Evolutionary conservation across 495 filamentous ascomycete species (phyloP).

Genomic region (Penicillium cataractarum): DNA sequence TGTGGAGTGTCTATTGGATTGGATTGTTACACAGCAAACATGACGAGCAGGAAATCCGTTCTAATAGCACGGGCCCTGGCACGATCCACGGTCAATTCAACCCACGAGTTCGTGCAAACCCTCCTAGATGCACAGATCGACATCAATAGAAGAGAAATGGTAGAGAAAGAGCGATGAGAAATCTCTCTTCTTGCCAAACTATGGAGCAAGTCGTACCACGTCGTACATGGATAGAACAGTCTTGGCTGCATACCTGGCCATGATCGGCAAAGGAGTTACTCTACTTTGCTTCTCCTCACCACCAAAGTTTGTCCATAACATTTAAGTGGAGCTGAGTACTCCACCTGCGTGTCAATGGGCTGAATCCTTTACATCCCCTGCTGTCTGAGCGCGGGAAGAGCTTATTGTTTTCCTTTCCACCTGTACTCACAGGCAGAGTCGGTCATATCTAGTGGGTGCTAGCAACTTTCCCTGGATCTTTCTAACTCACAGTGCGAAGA

Average conservation of each 20-base stretch:
- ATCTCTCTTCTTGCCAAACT: too few relatives aligned
- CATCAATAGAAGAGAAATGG: background rate
- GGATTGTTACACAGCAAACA: background rate
- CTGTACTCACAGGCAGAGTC: background rate
- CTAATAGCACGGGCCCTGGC: background rate
- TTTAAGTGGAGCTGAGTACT: constrained; percentile 6
- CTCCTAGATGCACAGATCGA: background rate
- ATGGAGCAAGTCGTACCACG: constrained; percentile 1
- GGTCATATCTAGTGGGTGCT: background rate
- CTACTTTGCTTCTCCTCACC: background rate
- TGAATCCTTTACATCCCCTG: constrained; percentile 11
- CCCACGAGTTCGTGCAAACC: background rate
- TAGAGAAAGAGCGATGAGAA: background rate
- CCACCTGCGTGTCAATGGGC: constrained; percentile 8
- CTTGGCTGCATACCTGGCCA: background rate
- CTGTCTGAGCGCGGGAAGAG: constrained; percentile 5
- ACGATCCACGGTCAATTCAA: background rate
- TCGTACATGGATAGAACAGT: constrained; percentile 1
- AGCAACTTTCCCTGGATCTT: background rate
- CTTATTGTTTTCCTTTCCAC: background rate
- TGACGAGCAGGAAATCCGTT: background rate
- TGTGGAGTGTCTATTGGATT: background rate
- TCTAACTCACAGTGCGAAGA: background rate
- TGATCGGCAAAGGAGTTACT: constrained; percentile 15
- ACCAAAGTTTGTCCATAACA: background rate